These are phyloP conservation scores for Scheffersomyces illinoinensis DNA, from an alignment of 1,139 yeast species.

Conservation along the genomic window DNA sequence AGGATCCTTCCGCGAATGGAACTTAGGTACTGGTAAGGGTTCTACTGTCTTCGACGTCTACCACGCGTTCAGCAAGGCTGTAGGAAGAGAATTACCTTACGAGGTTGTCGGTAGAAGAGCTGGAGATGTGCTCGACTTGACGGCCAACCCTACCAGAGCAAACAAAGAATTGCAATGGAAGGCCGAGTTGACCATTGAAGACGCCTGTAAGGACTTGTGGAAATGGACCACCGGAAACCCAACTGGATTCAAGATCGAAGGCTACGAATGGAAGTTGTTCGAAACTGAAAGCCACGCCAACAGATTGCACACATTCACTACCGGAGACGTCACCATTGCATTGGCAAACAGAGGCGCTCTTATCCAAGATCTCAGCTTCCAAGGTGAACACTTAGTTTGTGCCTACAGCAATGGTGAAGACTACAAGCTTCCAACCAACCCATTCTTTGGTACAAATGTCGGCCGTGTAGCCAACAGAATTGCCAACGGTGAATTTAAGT, in stretches of 20 bases:
- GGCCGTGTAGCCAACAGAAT: constrained; percentile 69
- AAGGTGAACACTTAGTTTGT: constrained; percentile 33
- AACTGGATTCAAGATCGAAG: constrained; percentile 52
- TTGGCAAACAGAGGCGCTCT: constrained; percentile 56
- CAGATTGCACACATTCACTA: constrained; percentile 42
- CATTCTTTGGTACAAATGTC: constrained; percentile 61
- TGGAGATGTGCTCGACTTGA: constrained; percentile 79
- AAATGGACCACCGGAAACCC: constrained; percentile 75
- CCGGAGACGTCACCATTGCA: constrained; percentile 40
- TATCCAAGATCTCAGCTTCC: constrained; percentile 41
- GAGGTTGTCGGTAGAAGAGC: constrained; percentile 66
- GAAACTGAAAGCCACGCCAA: constrained; percentile 26
- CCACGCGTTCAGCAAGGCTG: constrained; percentile 65
- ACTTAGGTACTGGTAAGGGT: constrained; percentile 80
- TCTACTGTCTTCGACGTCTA: constrained; percentile 75
- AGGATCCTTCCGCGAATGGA: constrained; percentile 76
- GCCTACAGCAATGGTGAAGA: constrained; percentile 37
- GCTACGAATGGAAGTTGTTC: constrained; percentile 36
- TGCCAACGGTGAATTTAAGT: constrained; percentile 41
- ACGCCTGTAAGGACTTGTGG: constrained; percentile 77
- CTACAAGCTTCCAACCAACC: constrained; percentile 40
- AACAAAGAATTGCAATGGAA: constrained; percentile 65
- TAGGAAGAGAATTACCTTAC: constrained; percentile 66
- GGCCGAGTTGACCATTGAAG: constrained; percentile 55
- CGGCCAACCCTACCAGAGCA: constrained; percentile 73